Percentiles rank a stretch among this genome's conserved stretches.
Evolutionary conservation across 495 filamentous ascomycete genomes (phyloP).

Genomic region (Lasiosphaeria hispida): DNA sequence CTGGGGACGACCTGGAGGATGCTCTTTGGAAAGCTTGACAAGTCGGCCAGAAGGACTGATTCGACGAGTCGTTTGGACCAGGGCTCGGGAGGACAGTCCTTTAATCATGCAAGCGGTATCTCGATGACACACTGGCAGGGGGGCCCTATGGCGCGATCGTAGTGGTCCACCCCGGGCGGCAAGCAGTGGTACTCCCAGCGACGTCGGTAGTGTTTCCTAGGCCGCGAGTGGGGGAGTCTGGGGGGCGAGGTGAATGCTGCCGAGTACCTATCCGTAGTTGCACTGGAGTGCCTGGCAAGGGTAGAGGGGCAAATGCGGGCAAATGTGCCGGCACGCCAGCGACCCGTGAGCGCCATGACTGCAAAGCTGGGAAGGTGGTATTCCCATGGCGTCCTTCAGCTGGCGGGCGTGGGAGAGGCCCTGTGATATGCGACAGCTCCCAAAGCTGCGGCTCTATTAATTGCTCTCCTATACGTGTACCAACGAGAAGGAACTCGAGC

Average conservation of each 20-base stretch:
- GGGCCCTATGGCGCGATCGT: neutral
- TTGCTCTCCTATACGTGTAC: too few species aligned
- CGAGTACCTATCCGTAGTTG: neutral
- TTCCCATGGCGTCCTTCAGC: neutral
- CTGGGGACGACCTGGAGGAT: too few species aligned
- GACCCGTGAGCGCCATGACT: neutral
- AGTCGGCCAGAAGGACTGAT: too few species aligned
- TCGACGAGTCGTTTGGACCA: too few species aligned
- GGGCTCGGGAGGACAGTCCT: too few species aligned
- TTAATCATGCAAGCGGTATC: neutral
- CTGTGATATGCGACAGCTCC: too few species aligned
- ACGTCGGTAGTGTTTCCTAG: too few species aligned
- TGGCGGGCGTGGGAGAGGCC: too few species aligned
- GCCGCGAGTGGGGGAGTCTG: neutral
- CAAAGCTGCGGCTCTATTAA: too few species aligned
- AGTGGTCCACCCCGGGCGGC: neutral
- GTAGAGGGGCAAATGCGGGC: neutral
- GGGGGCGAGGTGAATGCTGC: neutral
- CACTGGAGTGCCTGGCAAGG: neutral
- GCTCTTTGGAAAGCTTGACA: too few species aligned
- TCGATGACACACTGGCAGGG: neutral
- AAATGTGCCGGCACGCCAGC: neutral
- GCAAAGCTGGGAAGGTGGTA: slow-evolving; percentile 14
- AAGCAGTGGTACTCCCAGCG: neutral
- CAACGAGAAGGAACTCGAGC: too few species aligned